These are phyloP conservation scores for Metschnikowia hibisci DNA, from an alignment of 805 yeast species.

Conservation along the genomic window DNA sequence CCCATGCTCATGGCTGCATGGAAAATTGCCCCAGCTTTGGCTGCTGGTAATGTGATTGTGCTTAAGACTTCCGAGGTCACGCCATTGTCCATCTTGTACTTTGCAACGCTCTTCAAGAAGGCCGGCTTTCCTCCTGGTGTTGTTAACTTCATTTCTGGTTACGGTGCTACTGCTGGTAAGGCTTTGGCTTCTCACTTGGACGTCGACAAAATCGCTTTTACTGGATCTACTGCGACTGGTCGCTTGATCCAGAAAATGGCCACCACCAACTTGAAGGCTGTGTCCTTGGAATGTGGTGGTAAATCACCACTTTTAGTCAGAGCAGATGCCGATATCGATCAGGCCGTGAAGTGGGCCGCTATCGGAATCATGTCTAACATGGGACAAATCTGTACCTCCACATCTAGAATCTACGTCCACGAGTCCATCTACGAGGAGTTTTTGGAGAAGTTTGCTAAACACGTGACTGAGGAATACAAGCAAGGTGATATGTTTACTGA, in stretches of 20 bases:
- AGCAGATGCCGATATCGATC: slow-evolving; percentile 60
- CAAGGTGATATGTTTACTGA: slow-evolving; percentile 54
- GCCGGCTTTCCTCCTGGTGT: slow-evolving; percentile 80
- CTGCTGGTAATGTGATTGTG: slow-evolving; percentile 71
- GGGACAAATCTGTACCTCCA: slow-evolving; percentile 69
- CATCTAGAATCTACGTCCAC: slow-evolving; percentile 59
- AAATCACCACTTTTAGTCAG: slow-evolving; percentile 63
- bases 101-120: slow-evolving; percentile 53
- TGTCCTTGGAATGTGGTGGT: slow-evolving; percentile 71
- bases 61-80: slow-evolving; percentile 75
- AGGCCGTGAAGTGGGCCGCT: slow-evolving; percentile 66
- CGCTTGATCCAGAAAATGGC: slow-evolving; percentile 60
- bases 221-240: slow-evolving; percentile 69
- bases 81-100: slow-evolving; percentile 62
- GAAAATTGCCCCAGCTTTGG: slow-evolving; percentile 81
- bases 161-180: slow-evolving; percentile 66
- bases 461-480: slow-evolving; percentile 46
- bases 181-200: slow-evolving; percentile 59
- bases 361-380: slow-evolving; percentile 61
- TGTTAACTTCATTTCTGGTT: slow-evolving; percentile 66
- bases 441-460: slow-evolving; percentile 39
- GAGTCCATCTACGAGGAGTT: slow-evolving; percentile 54
- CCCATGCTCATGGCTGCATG: slow-evolving; percentile 69
- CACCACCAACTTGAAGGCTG: slow-evolving; percentile 55
- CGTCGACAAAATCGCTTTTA: slow-evolving; percentile 58